Conservation (phyloP, 2,329 filamentous ascomycete genomes). For the Zarea fungicola region DNA sequence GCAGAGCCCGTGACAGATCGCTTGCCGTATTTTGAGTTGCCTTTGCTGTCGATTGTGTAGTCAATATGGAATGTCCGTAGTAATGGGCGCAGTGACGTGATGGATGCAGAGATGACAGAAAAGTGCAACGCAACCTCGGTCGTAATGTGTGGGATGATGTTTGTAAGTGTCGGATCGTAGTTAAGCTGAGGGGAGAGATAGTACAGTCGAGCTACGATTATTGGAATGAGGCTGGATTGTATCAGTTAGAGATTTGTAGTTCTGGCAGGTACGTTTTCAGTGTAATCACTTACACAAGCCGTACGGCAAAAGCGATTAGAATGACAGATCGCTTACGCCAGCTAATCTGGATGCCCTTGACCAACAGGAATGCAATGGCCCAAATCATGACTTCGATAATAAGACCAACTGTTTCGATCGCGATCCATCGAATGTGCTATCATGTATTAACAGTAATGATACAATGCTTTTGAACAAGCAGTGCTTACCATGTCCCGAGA, state of each 20-base stretch:
- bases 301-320: neutral
- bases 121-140: neutral
- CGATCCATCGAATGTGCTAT: neutral
- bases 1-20: neutral
- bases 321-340: neutral
- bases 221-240: neutral
- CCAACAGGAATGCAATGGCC: neutral
- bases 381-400: neutral
- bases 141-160: neutral
- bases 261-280: no score
- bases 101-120: neutral
- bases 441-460: neutral
- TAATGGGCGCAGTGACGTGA: neutral
- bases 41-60: neutral
- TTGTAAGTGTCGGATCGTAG: neutral
- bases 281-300: neutral
- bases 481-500: neutral
- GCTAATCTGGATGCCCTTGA: neutral
- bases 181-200: neutral
- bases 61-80: neutral
- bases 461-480: neutral
- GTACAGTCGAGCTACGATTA: neutral
- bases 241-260: neutral
- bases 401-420: neutral
- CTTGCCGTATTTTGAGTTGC: neutral